Conservation (phyloP, 2,329 filamentous ascomycete genomes). For the Fusarium sacchari region DNA sequence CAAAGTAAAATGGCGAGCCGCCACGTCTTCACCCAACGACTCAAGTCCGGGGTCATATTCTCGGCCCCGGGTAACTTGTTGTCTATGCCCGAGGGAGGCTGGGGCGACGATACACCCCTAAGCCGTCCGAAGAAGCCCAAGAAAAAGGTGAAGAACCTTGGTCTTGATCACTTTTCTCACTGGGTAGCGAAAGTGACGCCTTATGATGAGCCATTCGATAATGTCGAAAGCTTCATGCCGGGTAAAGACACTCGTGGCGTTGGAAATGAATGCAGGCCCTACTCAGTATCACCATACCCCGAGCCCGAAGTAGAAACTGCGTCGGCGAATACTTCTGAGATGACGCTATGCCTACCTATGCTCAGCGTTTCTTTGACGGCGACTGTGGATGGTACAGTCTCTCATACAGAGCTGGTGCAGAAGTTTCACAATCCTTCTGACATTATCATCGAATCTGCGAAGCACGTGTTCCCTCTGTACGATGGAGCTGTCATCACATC, state of each 20-base stretch:
- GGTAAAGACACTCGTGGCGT: not conserved
- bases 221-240: not conserved
- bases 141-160: not conserved
- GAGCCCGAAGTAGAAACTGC: fast-evolving
- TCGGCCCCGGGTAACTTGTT: not conserved
- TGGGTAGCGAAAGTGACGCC: not conserved
- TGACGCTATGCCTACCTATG: not conserved
- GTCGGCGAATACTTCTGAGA: fast-evolving
- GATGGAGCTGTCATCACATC: not conserved
- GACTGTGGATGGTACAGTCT: not conserved
- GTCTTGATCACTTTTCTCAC: fast-evolving
- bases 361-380: not conserved
- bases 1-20: not conserved
- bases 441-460: fast-evolving
- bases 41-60: not conserved
- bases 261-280: not conserved
- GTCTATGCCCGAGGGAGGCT: not conserved
- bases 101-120: not conserved
- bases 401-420: not conserved
- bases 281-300: fast-evolving
- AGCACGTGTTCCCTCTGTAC: fast-evolving
- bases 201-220: not conserved
- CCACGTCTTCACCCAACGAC: not conserved
- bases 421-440: not conserved
- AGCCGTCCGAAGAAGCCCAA: not conserved